Evolutionary conservation across 495 filamentous ascomycete species (phyloP).

Genomic region (Lophiostoma macrostomum): DNA sequence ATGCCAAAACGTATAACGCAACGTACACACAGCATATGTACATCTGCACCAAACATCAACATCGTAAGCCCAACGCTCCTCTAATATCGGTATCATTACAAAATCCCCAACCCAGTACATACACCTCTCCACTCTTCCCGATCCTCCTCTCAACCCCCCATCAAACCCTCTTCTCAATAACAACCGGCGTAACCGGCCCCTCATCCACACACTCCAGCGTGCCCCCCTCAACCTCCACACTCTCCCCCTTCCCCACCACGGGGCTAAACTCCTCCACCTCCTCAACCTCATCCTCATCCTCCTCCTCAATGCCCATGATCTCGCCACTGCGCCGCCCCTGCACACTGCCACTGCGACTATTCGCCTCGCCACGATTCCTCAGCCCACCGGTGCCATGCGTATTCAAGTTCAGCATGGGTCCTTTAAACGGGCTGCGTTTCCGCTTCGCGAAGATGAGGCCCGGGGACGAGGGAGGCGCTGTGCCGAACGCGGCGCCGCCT

Average conservation of each 20-base stretch:
- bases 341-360: slow-evolving; percentile 51
- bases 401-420: slow-evolving; percentile 64
- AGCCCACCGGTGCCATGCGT: slow-evolving; percentile 10
- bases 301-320: slow-evolving; percentile 84
- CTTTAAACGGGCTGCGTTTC: slow-evolving; percentile 86
- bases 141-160: neutral
- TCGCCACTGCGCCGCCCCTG: slow-evolving; percentile 59
- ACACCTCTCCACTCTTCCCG: too few species aligned
- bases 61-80: too few species aligned
- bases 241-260: slow-evolving; percentile 19
- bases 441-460: slow-evolving; percentile 86
- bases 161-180: neutral
- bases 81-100: too few species aligned
- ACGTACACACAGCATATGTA: too few species aligned
- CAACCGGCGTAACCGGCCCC: neutral
- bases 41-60: too few species aligned
- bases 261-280: slow-evolving; percentile 44
- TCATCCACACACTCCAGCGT: too few species aligned
- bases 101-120: too few species aligned
- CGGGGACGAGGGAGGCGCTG: slow-evolving; percentile 44
- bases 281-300: slow-evolving; percentile 53
- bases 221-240: slow-evolving; percentile 22
- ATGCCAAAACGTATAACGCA: too few species aligned
- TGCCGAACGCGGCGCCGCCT: slow-evolving; percentile 42
- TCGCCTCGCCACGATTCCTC: slow-evolving; percentile 42